Conservation (phyloP, 495 filamentous ascomycete genomes). For the Talaromyces liani region DNA sequence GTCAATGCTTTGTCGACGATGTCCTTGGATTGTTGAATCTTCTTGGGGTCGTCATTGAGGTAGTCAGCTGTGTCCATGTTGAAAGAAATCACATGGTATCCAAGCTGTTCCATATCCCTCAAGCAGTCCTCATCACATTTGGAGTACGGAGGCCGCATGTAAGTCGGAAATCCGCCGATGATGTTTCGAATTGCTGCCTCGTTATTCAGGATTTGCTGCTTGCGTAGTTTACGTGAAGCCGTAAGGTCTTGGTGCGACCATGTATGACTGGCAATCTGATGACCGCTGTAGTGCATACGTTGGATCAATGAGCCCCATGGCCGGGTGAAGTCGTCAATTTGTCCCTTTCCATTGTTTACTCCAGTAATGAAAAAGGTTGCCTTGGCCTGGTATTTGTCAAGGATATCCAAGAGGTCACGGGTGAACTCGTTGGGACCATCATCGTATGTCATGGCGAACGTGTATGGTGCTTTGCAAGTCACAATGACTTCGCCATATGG, state of each 20-base stretch:
- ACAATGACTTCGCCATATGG: constrained; percentile 58
- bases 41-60: constrained; percentile 47
- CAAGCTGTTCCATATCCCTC: constrained; percentile 52
- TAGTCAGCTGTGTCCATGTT: constrained; percentile 79
- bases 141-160: constrained; percentile 80
- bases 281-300: constrained; percentile 63
- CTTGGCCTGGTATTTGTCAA: constrained; percentile 58
- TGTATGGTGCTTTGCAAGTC: constrained; percentile 53
- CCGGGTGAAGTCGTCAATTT: constrained; percentile 53
- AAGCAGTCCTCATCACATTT: constrained; percentile 59
- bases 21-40: constrained; percentile 66
- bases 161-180: constrained; percentile 73
- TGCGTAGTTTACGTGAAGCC: constrained; percentile 46
- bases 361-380: constrained; percentile 79
- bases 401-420: constrained; percentile 56
- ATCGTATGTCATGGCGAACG: constrained; percentile 71
- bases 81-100: constrained; percentile 71
- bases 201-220: constrained; percentile 65
- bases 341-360: constrained; percentile 64
- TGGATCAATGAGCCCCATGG: constrained; percentile 55
- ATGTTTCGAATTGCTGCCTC: constrained; percentile 76
- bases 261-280: constrained; percentile 79
- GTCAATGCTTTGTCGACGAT: constrained; percentile 54
- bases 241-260: constrained; percentile 75
- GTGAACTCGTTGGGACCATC: constrained; percentile 72